phyloP scores from a whole-genome alignment of 208 protist species.

The Crithidia mellificae region DNA sequence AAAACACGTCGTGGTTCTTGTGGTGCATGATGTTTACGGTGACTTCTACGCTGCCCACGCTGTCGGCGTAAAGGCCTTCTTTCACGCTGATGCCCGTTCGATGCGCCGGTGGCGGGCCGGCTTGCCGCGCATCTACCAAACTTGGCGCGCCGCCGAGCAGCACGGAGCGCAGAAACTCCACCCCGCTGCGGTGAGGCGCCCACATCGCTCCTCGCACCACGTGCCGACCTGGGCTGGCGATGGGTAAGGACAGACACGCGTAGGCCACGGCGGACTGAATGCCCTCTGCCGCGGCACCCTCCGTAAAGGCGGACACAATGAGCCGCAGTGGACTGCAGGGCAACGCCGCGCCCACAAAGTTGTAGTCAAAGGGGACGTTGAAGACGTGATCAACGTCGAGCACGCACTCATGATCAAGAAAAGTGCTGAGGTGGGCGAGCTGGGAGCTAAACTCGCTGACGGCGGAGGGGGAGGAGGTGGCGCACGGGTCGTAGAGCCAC shows the following conservation, averaged over 20 bases:
- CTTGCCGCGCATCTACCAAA: slow-evolving; percentile 52
- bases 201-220: slow-evolving; percentile 46
- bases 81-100: slow-evolving; percentile 46
- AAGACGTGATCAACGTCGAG: slow-evolving; percentile 61
- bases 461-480: slow-evolving; percentile 11
- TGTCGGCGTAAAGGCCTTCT: slow-evolving; percentile 50
- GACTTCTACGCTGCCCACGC: slow-evolving; percentile 44
- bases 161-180: slow-evolving; percentile 56
- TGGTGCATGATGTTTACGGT: slow-evolving; percentile 59
- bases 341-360: slow-evolving; percentile 30
- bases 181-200: slow-evolving; percentile 54
- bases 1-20: slow-evolving; percentile 6
- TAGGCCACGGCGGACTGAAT: slow-evolving; percentile 71
- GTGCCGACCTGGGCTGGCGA: slow-evolving; percentile 51
- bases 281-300: slow-evolving; percentile 39
- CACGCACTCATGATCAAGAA: slow-evolving; percentile 52
- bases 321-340: slow-evolving; percentile 51
- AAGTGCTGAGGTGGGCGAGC: slow-evolving; percentile 44
- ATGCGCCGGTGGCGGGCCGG: slow-evolving; percentile 25
- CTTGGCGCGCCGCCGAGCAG: slow-evolving; percentile 66
- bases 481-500: slow-evolving; percentile 4
- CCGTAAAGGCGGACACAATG: slow-evolving; percentile 56
- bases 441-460: slow-evolving; percentile 54
- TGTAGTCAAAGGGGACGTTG: slow-evolving; percentile 69
- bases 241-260: slow-evolving; percentile 51